These are phyloP conservation scores for Boletellus emodensis DNA, from an alignment of 768 basidiomycete species.

Conservation along the genomic window DNA sequence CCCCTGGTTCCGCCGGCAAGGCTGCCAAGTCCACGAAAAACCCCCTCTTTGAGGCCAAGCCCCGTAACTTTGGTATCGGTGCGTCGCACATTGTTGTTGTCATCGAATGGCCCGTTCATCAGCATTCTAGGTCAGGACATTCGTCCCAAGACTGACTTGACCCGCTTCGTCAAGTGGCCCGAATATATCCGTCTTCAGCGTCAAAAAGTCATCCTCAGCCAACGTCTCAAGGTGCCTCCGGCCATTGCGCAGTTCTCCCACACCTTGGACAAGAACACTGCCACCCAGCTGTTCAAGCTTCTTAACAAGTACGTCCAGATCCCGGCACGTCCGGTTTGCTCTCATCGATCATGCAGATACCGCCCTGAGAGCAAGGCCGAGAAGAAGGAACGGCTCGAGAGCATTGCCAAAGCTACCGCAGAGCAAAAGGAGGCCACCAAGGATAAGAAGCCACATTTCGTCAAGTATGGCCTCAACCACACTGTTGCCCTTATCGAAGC, in stretches of 20 bases:
- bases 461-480: slow-evolving; percentile 98
- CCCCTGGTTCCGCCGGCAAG: slow-evolving; percentile 80
- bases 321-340: background rate
- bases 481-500: slow-evolving; percentile 92
- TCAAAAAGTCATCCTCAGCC: slow-evolving; percentile 97
- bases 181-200: slow-evolving; percentile 97
- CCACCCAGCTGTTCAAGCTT: slow-evolving; percentile 96
- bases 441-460: slow-evolving; percentile 95
- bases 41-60: slow-evolving; percentile 87
- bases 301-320: slow-evolving; percentile 69
- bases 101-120: background rate
- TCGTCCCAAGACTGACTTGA: slow-evolving; percentile 83
- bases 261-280: slow-evolving; percentile 99
- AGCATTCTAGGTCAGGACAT: slow-evolving; percentile 80
- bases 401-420: slow-evolving; percentile 71
- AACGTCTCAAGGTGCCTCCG: slow-evolving; percentile 97
- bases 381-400: slow-evolving; percentile 91
- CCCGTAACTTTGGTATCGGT: slow-evolving; percentile 98
- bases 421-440: slow-evolving; percentile 71
- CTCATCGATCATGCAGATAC: slow-evolving; percentile 39
- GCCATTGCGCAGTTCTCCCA: slow-evolving; percentile 97
- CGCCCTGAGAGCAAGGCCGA: slow-evolving; percentile 92
- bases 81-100: slow-evolving; percentile 15
- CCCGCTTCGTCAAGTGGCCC: slow-evolving; percentile 99
- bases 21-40: slow-evolving; percentile 78